Percentiles rank a stretch among this genome's conserved stretches.
Conservation (phyloP, 225 moss, liverwort and hornwort species). For the Ulota crispa region DNA sequence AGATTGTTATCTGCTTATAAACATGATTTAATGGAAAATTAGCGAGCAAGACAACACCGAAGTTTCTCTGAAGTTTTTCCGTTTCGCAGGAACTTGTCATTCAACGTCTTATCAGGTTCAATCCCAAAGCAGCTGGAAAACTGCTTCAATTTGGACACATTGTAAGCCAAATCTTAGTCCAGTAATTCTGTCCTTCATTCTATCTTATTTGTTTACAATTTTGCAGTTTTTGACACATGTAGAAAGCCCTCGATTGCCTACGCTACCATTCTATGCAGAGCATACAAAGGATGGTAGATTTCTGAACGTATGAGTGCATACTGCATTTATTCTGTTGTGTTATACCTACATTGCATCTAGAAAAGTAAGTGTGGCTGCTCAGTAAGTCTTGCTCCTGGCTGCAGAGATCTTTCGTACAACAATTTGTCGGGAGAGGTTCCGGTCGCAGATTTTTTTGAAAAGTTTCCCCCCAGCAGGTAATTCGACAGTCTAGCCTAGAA, state of each 20-base stretch:
- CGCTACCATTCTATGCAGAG: background rate
- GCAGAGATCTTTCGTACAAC: slow-evolving; percentile 83
- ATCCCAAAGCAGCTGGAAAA: slow-evolving; percentile 69
- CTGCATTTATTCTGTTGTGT: background rate
- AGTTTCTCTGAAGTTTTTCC: background rate
- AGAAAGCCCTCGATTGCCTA: background rate
- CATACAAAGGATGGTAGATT: background rate
- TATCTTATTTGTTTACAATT: background rate
- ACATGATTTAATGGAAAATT: background rate
- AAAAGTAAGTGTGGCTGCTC: background rate
- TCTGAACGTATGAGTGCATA: background rate
- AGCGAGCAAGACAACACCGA: background rate
- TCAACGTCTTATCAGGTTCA: slow-evolving; percentile 69
- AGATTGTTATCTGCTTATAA: background rate
- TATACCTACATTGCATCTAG: background rate
- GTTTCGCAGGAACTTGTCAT: slow-evolving; percentile 60
- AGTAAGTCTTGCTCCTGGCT: slow-evolving; percentile 6
- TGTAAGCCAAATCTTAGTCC: slow-evolving; percentile 34
- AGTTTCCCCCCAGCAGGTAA: slow-evolving; percentile 66
- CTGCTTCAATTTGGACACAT: slow-evolving; percentile 60
- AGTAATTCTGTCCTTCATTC: background rate
- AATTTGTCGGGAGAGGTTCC: slow-evolving; percentile 76
- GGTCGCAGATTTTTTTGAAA: slow-evolving; percentile 53
- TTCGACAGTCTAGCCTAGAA: background rate
- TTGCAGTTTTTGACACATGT: background rate